Percentiles rank a stretch among this genome's conserved stretches.
Conservation (phyloP, 2,329 filamentous ascomycete genomes). For the Lachnum nothofagi region DNA sequence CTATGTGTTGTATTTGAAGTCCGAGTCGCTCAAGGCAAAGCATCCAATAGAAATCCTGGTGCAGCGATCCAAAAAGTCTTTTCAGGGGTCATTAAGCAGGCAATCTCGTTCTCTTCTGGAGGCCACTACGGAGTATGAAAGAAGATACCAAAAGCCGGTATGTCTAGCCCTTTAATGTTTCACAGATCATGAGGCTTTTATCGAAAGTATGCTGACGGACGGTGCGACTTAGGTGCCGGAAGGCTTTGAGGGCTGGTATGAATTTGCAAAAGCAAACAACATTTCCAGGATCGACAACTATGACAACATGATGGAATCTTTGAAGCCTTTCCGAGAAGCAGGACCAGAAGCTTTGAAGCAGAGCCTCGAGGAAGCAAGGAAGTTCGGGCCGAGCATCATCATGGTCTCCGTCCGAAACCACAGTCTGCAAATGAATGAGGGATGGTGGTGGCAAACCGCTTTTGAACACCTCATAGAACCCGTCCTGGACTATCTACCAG, state of each 20-base stretch:
- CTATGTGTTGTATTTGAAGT: neutral
- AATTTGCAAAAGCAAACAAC: slow-evolving; percentile 36
- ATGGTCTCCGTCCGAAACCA: neutral
- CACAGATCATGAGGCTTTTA: neutral
- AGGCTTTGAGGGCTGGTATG: slow-evolving; percentile 44
- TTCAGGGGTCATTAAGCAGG: neutral
- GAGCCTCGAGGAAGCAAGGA: neutral
- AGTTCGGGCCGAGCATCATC: neutral
- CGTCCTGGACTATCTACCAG: slow-evolving; percentile 28
- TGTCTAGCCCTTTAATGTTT: neutral
- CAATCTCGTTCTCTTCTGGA: neutral
- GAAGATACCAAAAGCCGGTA: slow-evolving; percentile 34
- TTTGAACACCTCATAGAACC: slow-evolving; percentile 18
- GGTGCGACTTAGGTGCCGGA: slow-evolving; percentile 37
- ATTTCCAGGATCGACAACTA: slow-evolving; percentile 49
- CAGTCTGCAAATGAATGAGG: neutral
- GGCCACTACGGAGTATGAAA: slow-evolving; percentile 36
- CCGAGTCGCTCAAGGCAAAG: neutral
- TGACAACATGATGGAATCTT: slow-evolving; percentile 38
- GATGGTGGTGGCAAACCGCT: neutral
- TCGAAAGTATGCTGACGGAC: neutral
- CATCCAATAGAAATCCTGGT: neutral
- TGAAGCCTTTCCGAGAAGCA: slow-evolving; percentile 40
- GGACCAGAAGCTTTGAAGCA: slow-evolving; percentile 26
- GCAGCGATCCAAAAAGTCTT: neutral